These are phyloP conservation scores for Dentipellis fragilis DNA, from an alignment of 768 basidiomycete species.

Conservation along the genomic window DNA sequence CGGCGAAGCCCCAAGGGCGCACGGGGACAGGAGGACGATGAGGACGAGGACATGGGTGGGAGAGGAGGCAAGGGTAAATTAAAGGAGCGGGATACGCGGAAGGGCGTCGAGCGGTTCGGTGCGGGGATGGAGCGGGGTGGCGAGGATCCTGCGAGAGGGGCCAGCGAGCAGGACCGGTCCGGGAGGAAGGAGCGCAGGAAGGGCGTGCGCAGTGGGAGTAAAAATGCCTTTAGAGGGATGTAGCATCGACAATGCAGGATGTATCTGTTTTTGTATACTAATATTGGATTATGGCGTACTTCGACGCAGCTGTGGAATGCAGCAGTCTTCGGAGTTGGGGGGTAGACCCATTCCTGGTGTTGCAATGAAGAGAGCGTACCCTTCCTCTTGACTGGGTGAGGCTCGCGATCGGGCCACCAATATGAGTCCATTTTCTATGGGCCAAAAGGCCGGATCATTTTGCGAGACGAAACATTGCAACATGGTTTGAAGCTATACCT, in stretches of 20 bases:
- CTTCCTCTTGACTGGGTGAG: too few species aligned
- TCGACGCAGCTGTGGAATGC: too few species aligned
- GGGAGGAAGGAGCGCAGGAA: constrained; percentile 76
- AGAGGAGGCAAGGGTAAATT: not conserved
- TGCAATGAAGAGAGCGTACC: too few species aligned
- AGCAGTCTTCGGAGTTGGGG: too few species aligned
- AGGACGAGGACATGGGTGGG: constrained; percentile 24
- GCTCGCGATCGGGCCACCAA: too few species aligned
- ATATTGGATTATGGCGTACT: too few species aligned
- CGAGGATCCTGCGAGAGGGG: constrained; percentile 31
- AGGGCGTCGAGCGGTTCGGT: constrained; percentile 73
- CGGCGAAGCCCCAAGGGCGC: constrained; percentile 13
- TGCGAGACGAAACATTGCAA: too few species aligned
- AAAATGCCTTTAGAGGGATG: constrained; percentile 54
- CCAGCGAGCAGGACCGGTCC: constrained; percentile 57
- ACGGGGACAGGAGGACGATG: not conserved
- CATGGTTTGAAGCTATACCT: too few species aligned
- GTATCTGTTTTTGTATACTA: too few species aligned
- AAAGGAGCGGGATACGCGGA: constrained; percentile 29
- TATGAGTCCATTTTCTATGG: too few species aligned
- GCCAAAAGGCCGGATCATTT: too few species aligned
- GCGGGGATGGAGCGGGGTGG: constrained; percentile 83
- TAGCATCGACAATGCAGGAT: not conserved
- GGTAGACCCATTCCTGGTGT: too few species aligned
- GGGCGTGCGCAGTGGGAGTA: constrained; percentile 82